Percentiles rank a stretch among this genome's conserved stretches.
phyloP scores from a whole-genome alignment of 1,284 basidiomycete genomes.

The Dichomitus squalens region DNA sequence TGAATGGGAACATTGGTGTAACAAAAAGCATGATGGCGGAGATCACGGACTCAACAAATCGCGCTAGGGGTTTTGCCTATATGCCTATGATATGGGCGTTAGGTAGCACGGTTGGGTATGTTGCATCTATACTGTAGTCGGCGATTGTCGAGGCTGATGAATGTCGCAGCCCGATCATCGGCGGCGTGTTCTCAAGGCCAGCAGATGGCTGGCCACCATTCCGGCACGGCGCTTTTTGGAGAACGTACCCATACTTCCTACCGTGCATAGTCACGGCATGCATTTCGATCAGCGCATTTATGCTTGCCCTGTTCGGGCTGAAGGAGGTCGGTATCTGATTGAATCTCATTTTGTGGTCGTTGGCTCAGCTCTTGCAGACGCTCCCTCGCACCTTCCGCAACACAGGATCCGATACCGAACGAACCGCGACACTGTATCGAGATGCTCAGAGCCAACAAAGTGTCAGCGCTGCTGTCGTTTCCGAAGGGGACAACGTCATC shows the following conservation, averaged over 20 bases:
- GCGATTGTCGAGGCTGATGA: neutral
- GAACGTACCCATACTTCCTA: conserved; percentile 69
- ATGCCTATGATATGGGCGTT: conserved; percentile 58
- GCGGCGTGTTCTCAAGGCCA: conserved; percentile 65
- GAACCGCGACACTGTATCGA: neutral
- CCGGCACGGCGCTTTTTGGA: conserved; percentile 58
- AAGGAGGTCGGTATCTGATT: conserved; percentile 61
- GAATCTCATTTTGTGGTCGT: neutral
- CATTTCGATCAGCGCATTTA: conserved; percentile 50
- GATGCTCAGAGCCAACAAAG: no score
- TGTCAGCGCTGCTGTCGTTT: no score
- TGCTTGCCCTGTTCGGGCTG: conserved; percentile 52
- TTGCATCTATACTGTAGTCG: neutral
- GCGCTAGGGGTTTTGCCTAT: conserved; percentile 62
- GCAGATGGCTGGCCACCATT: conserved; percentile 66
- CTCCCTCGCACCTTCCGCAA: neutral
- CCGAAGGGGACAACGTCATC: no score
- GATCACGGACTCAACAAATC: conserved; percentile 69
- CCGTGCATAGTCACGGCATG: conserved; percentile 63
- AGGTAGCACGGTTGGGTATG: conserved; percentile 46
- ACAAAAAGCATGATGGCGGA: conserved; percentile 72
- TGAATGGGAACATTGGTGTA: conserved; percentile 64
- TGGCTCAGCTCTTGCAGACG: neutral
- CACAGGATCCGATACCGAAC: no score
- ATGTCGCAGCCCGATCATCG: conserved; percentile 61